These are phyloP conservation scores for Dictyostelium capitatum DNA, from an alignment of 78 protist genomes.

Conservation along the genomic window DNA sequence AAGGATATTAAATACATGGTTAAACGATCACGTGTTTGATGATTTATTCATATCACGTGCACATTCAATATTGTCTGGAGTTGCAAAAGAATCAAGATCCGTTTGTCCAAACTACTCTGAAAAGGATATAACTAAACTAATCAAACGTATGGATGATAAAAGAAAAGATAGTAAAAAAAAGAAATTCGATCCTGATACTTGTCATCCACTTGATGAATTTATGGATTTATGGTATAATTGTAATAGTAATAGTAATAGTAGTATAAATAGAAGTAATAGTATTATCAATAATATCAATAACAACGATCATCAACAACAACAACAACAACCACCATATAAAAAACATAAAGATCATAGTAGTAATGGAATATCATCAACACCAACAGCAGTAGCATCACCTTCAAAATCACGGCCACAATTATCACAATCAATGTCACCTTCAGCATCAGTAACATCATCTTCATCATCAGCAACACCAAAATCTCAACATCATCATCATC, in stretches of 20 bases:
- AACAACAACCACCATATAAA: background rate
- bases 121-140: background rate
- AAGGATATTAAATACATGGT: slow-evolving; percentile 50
- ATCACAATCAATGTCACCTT: background rate
- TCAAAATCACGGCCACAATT: background rate
- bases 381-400: background rate
- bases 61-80: slow-evolving; percentile 32
- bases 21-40: slow-evolving; percentile 29
- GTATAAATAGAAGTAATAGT: background rate
- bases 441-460: background rate
- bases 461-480: background rate
- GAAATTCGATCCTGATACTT: slow-evolving; percentile 3
- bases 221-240: slow-evolving; percentile 48
- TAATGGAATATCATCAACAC: background rate
- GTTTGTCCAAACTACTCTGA: slow-evolving; percentile 65
- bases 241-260: background rate
- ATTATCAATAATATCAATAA: background rate
- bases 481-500: no score
- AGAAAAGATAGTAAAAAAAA: slow-evolving; percentile 60
- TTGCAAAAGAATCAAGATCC: slow-evolving; percentile 21
- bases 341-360: background rate
- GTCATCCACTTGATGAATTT: slow-evolving; percentile 69
- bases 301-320: background rate
- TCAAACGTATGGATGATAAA: slow-evolving; percentile 56
- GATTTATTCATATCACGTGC: slow-evolving; percentile 27